Percentiles rank a stretch among this genome's conserved stretches.
Evolutionary conservation across 2,329 filamentous ascomycete genomes (phyloP).

Genomic region (Apiospora hydei): DNA sequence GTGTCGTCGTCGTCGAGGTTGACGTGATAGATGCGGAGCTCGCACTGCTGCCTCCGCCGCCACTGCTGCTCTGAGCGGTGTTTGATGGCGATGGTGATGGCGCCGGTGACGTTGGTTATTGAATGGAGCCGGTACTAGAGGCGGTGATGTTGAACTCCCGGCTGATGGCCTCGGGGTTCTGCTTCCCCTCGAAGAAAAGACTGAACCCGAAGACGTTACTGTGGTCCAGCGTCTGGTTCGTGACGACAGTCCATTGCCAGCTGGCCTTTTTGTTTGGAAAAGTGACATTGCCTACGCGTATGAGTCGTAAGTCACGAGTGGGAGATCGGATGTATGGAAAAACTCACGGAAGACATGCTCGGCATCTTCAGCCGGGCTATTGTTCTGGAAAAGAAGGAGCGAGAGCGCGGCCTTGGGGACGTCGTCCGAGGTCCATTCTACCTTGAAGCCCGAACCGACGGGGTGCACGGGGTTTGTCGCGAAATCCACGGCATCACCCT

Average conservation of each 20-base stretch:
- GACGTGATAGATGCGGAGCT: background rate
- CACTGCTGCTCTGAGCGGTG: background rate
- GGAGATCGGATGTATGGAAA: no score
- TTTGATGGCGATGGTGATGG: background rate
- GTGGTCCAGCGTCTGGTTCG: background rate
- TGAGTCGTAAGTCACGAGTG: background rate
- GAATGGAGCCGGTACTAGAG: background rate
- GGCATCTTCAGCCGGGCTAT: background rate
- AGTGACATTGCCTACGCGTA: background rate
- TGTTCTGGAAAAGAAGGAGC: background rate
- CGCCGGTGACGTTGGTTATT: background rate
- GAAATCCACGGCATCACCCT: background rate
- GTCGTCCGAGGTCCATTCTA: background rate
- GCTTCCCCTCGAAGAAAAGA: background rate
- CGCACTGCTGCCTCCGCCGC: no score
- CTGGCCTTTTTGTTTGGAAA: background rate
- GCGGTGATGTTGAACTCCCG: conserved; percentile 5
- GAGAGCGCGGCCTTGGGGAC: background rate
- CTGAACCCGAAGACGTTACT: background rate
- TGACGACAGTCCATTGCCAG: background rate
- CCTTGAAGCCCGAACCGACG: background rate
- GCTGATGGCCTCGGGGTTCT: background rate
- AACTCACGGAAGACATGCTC: background rate
- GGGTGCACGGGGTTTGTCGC: background rate
- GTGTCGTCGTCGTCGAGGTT: background rate